Conservation (phyloP, 2,329 filamentous ascomycete species). For the Fusarium irregulare region DNA sequence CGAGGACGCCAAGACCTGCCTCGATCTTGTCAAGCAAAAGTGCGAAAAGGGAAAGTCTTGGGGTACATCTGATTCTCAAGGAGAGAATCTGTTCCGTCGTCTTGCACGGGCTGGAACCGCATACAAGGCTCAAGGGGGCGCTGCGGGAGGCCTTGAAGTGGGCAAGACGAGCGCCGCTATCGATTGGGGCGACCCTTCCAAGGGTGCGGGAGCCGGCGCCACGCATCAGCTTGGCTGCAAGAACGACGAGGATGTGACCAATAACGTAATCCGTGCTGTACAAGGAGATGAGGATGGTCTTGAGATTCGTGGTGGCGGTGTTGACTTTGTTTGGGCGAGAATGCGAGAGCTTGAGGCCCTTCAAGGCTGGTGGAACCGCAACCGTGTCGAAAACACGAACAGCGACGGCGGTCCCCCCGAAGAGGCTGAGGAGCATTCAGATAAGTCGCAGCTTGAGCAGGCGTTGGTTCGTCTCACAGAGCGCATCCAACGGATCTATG, state of each 20-base stretch:
- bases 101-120: conserved; percentile 72
- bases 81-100: conserved; percentile 90
- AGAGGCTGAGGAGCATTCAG: conserved; percentile 20
- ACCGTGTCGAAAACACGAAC: conserved; percentile 55
- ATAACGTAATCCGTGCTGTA: conserved; percentile 67
- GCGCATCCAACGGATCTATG: conserved; percentile 67
- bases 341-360: conserved; percentile 73
- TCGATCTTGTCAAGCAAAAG: conserved; percentile 94
- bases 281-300: conserved; percentile 67
- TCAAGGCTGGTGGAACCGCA: conserved; percentile 75
- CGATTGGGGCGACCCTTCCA: conserved; percentile 86
- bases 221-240: conserved; percentile 67
- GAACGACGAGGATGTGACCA: conserved; percentile 68
- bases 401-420: conserved; percentile 52
- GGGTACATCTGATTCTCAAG: conserved; percentile 81
- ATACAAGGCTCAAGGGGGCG: conserved; percentile 71
- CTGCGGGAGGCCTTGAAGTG: conserved; percentile 63
- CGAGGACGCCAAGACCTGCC: conserved; percentile 90
- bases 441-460: conserved; percentile 55
- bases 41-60: conserved; percentile 91
- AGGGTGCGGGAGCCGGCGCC: conserved; percentile 67
- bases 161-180: conserved; percentile 79
- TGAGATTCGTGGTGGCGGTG: conserved; percentile 68
- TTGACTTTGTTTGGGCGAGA: conserved; percentile 75
- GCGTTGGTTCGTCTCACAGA: conserved; percentile 59